phyloP scores from a whole-genome alignment of 192 early-diverging fungal species.

The Coemansia sp. region DNA sequence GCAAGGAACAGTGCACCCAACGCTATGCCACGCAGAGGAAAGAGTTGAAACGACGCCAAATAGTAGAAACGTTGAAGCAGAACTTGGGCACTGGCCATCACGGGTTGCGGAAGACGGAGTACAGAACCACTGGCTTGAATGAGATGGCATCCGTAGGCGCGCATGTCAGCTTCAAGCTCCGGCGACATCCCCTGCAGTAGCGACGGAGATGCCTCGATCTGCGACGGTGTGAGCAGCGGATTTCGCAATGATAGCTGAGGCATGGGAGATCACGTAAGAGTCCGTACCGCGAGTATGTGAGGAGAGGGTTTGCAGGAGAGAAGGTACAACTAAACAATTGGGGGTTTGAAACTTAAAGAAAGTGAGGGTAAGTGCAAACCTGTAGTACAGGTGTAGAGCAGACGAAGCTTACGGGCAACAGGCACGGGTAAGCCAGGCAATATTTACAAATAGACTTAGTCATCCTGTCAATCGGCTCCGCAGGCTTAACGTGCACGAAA shows the following conservation, averaged over 20 bases:
- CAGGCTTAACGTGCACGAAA: no score
- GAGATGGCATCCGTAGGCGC: constrained; percentile 75
- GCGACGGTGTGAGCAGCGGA: constrained; percentile 69
- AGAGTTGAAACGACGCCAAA: constrained; percentile 69
- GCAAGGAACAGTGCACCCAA: constrained; percentile 75
- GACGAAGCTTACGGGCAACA: not conserved
- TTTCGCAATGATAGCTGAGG: constrained; percentile 73
- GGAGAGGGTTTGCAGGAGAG: not conserved
- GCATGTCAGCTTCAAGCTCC: constrained; percentile 71
- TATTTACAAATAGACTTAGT: not conserved
- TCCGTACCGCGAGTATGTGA: not conserved
- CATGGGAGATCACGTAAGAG: constrained; percentile 8
- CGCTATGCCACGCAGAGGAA: constrained; percentile 66
- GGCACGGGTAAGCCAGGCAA: not conserved
- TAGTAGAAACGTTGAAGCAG: constrained; percentile 93
- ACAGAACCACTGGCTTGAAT: constrained; percentile 83
- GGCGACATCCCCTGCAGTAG: constrained; percentile 58
- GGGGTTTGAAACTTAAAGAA: not conserved
- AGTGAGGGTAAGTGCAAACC: not conserved
- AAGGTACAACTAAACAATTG: not conserved
- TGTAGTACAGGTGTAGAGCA: not conserved
- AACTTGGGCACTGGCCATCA: constrained; percentile 94
- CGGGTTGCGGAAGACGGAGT: constrained; percentile 78
- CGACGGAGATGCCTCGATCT: constrained; percentile 68
- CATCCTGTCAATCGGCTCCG: not conserved